Conservation (phyloP, 2,329 filamentous ascomycete genomes). For the Biscogniauxia mediterranea region DNA sequence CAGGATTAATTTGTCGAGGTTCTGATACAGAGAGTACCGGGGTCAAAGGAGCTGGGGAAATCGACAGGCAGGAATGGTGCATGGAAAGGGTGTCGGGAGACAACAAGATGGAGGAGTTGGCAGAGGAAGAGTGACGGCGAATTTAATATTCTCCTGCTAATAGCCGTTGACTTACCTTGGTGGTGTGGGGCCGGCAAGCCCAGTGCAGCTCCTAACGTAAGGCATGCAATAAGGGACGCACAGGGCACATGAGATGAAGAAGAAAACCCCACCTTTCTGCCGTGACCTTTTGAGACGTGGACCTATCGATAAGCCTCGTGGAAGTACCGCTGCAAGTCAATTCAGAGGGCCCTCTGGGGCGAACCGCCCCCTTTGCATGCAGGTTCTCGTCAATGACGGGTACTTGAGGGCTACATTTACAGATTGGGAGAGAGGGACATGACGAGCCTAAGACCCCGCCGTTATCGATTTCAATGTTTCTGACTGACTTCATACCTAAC, state of each 20-base stretch:
- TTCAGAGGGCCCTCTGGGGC: not conserved
- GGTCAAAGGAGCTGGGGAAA: too few species aligned
- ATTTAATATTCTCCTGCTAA: slow-evolving; percentile 5
- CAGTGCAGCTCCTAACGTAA: not conserved
- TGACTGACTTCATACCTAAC: too few species aligned
- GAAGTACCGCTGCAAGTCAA: not conserved
- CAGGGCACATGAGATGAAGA: not conserved
- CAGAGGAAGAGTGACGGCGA: not conserved
- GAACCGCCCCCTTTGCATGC: not conserved
- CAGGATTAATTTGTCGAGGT: not conserved
- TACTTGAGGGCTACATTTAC: not conserved
- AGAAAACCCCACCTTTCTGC: not conserved
- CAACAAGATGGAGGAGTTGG: not conserved
- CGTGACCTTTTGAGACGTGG: not conserved
- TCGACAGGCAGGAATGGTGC: too few species aligned
- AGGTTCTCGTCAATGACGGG: not conserved
- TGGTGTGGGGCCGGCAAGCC: slow-evolving; percentile 1
- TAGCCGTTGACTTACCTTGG: not conserved
- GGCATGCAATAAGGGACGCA: not conserved
- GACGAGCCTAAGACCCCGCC: too few species aligned
- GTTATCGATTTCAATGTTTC: too few species aligned
- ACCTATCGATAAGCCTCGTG: not conserved
- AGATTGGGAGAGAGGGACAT: too few species aligned
- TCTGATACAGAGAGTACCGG: not conserved
- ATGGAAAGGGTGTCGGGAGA: not conserved